Percentiles rank a stretch among this genome's conserved stretches.
Evolutionary conservation across 2,329 filamentous ascomycete genomes (phyloP).

Genomic region (Fusarium graminum): DNA sequence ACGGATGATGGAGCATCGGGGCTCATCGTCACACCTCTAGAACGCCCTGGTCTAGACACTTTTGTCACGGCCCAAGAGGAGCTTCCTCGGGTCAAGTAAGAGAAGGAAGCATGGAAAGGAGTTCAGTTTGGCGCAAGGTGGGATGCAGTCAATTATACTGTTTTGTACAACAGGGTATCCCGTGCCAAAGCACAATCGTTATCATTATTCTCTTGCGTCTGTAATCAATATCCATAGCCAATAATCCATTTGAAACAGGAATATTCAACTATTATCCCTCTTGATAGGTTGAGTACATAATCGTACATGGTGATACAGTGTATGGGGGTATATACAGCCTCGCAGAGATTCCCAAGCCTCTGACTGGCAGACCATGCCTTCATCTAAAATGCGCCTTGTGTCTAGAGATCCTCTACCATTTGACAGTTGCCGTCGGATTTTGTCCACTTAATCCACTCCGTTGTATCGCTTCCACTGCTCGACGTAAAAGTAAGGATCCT

Average conservation of each 20-base stretch:
- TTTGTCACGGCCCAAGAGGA: slow-evolving; percentile 68
- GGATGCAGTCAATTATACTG: slow-evolving; percentile 35
- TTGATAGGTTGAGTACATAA: slow-evolving; percentile 41
- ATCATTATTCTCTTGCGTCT: slow-evolving; percentile 24
- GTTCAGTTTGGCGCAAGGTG: slow-evolving; percentile 28
- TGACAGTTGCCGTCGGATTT: not conserved
- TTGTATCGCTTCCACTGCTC: slow-evolving; percentile 77
- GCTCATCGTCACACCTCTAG: slow-evolving; percentile 12
- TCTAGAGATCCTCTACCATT: slow-evolving; percentile 1
- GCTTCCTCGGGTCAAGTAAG: slow-evolving; percentile 51
- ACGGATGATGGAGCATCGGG: slow-evolving; percentile 12
- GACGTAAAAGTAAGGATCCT: slow-evolving; percentile 72
- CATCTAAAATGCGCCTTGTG: slow-evolving; percentile 12
- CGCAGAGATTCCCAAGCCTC: slow-evolving; percentile 39
- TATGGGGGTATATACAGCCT: slow-evolving; percentile 51
- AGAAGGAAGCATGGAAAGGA: slow-evolving; percentile 18
- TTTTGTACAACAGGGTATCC: slow-evolving; percentile 34
- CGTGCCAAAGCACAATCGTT: slow-evolving; percentile 33
- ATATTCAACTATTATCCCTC: slow-evolving; percentile 26
- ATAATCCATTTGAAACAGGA: slow-evolving; percentile 6
- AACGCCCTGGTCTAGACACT: slow-evolving; percentile 63
- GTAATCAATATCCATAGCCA: slow-evolving; percentile 22
- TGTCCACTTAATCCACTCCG: slow-evolving; percentile 64
- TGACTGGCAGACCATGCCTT: slow-evolving; percentile 11
- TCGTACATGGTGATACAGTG: slow-evolving; percentile 52